phyloP scores from a whole-genome alignment of 768 basidiomycete species.

The Podaxis sp. region DNA sequence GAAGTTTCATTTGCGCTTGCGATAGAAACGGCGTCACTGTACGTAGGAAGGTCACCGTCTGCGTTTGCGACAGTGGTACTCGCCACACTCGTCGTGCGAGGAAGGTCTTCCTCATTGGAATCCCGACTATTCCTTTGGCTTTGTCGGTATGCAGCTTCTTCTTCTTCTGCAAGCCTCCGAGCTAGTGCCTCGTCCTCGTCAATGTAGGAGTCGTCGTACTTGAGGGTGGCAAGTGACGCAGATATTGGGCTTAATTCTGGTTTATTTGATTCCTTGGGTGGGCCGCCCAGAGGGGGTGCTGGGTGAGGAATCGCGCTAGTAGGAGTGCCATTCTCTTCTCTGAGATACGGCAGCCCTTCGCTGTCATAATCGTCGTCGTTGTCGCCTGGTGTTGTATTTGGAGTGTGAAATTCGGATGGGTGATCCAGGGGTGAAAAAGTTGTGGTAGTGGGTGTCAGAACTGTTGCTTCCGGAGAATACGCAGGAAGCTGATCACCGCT shows the following conservation, averaged over 20 bases:
- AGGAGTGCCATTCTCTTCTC: neutral
- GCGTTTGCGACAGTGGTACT: neutral
- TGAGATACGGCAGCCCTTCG: slow-evolving; percentile 6
- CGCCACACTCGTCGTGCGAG: neutral
- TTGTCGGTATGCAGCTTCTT: slow-evolving; percentile 21
- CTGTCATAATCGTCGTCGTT: neutral
- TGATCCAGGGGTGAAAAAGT: neutral
- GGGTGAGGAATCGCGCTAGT: neutral
- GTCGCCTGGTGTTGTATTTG: neutral
- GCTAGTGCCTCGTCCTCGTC: slow-evolving; percentile 44
- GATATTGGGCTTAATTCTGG: neutral
- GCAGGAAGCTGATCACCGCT: neutral
- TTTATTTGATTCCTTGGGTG: neutral
- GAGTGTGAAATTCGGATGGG: neutral
- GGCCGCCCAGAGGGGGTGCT: neutral
- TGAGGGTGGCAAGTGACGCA: neutral
- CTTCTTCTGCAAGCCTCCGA: slow-evolving; percentile 36
- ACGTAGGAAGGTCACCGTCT: slow-evolving; percentile 2
- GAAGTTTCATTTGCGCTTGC: neutral
- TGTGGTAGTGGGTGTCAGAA: neutral
- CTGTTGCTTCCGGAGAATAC: neutral
- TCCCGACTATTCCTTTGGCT: slow-evolving; percentile 3
- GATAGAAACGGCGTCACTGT: neutral
- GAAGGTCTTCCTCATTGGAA: neutral
- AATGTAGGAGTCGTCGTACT: slow-evolving; percentile 11